phyloP scores from a whole-genome alignment of 208 protist species.

The Endotrypanum monterogeii region DNA sequence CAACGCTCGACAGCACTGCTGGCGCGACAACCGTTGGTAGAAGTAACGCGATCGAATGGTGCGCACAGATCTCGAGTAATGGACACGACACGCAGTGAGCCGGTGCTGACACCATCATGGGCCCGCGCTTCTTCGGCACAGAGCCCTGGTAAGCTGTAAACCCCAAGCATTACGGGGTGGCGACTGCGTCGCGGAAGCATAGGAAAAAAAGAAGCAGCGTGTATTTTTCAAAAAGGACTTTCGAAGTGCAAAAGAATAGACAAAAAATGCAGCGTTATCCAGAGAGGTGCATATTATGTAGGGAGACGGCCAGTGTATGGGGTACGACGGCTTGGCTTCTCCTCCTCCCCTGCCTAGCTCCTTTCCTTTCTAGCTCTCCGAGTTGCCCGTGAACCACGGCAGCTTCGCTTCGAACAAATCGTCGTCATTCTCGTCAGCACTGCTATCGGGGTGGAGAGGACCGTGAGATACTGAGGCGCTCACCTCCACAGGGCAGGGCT shows the following conservation, averaged over 20 bases:
- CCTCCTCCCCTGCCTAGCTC: background rate
- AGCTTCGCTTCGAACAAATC: constrained; percentile 52
- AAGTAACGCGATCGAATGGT: too few species aligned
- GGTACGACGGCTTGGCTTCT: background rate
- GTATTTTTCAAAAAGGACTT: too few species aligned
- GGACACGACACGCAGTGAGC: too few species aligned
- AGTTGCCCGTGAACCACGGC: constrained; percentile 44
- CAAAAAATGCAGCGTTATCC: background rate
- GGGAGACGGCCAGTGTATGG: background rate
- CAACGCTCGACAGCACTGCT: too few species aligned
- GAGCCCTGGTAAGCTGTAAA: too few species aligned
- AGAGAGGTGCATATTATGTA: background rate
- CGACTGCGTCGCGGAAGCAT: too few species aligned
- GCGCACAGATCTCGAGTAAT: too few species aligned
- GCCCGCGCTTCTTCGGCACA: too few species aligned
- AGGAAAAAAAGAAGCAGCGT: too few species aligned
- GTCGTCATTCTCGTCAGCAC: constrained; percentile 6
- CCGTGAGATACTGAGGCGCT: constrained; percentile 3
- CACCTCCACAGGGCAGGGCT: constrained; percentile 19
- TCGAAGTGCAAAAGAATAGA: background rate
- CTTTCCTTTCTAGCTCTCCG: background rate
- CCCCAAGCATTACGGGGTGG: too few species aligned
- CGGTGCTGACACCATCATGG: too few species aligned
- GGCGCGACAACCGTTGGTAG: too few species aligned
- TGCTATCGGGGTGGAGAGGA: background rate